phyloP scores from a whole-genome alignment of 495 filamentous ascomycete species.

The Cercophora sp. region DNA sequence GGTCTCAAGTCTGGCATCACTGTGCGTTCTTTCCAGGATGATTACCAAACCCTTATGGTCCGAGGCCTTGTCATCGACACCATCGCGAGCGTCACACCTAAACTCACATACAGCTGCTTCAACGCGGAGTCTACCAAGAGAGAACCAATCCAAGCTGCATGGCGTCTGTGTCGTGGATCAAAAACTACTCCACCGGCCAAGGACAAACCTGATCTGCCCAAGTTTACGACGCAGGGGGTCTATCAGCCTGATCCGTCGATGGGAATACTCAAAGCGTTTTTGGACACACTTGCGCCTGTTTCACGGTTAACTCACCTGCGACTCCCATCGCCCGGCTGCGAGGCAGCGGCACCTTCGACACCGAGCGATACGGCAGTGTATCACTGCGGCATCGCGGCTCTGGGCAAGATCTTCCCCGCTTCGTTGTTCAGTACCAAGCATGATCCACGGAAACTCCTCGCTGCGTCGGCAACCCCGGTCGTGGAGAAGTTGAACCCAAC shows the following conservation, averaged over 20 bases:
- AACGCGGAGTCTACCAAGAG: slow-evolving; percentile 11
- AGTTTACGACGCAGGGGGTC: slow-evolving; percentile 11
- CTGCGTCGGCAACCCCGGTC: background rate
- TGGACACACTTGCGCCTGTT: slow-evolving; percentile 11
- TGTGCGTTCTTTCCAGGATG: slow-evolving; percentile 9
- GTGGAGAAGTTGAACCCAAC: background rate
- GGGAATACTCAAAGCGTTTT: slow-evolving; percentile 3
- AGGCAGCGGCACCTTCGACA: no score
- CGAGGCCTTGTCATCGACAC: slow-evolving; percentile 7
- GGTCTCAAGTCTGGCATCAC: slow-evolving; percentile 3
- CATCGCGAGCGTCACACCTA: slow-evolving; percentile 7
- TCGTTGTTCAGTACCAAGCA: slow-evolving; percentile 8
- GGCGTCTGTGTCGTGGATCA: slow-evolving; percentile 6
- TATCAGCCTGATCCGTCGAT: slow-evolving; percentile 6
- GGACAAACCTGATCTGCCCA: slow-evolving; percentile 2
- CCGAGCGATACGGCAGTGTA: slow-evolving; percentile 3
- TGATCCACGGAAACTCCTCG: slow-evolving; percentile 7
- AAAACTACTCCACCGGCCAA: background rate
- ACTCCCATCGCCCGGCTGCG: no score
- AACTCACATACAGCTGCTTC: slow-evolving; percentile 11
- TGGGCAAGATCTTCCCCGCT: slow-evolving; percentile 6
- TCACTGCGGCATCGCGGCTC: slow-evolving; percentile 4
- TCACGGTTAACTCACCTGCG: slow-evolving; percentile 3
- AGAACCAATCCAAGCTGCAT: slow-evolving; percentile 7
- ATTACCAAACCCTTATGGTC: slow-evolving; percentile 7